Base-by-base conservation (phyloP, 495 filamentous ascomycete species). In the Staphylotrichum tortipilum region DNA sequence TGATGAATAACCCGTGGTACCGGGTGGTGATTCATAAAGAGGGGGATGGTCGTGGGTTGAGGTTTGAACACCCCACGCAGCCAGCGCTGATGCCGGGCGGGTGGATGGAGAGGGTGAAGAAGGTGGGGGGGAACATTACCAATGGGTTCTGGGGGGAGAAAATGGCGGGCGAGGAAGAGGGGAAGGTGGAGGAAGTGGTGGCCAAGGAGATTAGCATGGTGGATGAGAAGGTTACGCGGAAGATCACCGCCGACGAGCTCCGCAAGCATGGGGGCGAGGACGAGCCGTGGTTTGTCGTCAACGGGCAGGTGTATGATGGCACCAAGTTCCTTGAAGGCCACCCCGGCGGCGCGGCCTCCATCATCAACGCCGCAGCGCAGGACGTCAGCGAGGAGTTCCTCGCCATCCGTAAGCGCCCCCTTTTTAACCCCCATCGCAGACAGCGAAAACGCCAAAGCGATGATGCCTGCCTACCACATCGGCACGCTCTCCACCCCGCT, bases 1-100 rank as follows among this genome's bases (percentile, higher is more conserved):
- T 97, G 91, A 97, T 97, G 91, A 95, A 97, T 63, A 96, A 95
- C 59, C 85, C 89, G 7, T 97, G 91, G 91, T 97, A 83, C 64
- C 75, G 91, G 14, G 75, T 97, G 6, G 77, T 81, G 5, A 87
- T 97, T 49, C 80, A 77, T 35, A 82, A 83, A 49, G 86, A 94
- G 53, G 76, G 70, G 0, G 73, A 80, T 29, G 61, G 54, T 19
- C 64, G n/a, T n/a, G n/a, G n/a, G n/a, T n/a, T 97, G 36, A 76
- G 79, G 7, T 96, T 97, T 50, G 90, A 96, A 54, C 91, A 97
- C 57, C 91, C 91, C 1, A 94, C 87, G 1, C 85, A 89, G 56
- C 89, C 91, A 11, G 83, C 82, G 0, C 60, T 88, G 24, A 80
- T 81, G 47, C 75, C 85, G 1, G 89, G 89, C 9, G 91, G 91